phyloP scores from a whole-genome alignment of 352 stramenopile genomes.

The Phytophthora hybrid region DNA sequence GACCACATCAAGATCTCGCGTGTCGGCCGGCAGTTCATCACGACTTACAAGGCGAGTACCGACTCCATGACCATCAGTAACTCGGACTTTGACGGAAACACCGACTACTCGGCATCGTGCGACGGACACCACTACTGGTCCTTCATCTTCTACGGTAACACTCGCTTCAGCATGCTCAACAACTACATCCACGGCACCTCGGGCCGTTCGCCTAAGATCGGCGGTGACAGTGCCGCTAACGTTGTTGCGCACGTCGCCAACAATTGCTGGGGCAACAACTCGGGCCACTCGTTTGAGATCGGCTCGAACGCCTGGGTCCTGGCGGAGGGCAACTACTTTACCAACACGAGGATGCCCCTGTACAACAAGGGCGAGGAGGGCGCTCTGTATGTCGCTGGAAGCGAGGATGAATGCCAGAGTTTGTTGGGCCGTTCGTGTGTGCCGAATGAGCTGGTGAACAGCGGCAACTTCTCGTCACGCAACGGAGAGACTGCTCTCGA shows the following conservation, averaged over 20 bases:
- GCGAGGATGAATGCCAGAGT: conserved; percentile 23
- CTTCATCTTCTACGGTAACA: conserved; percentile 31
- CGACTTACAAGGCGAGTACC: conserved; percentile 39
- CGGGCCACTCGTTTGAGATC: conserved; percentile 39
- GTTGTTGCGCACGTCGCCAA: conserved; percentile 44
- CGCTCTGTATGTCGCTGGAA: conserved; percentile 20
- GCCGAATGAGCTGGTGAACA: conserved; percentile 31
- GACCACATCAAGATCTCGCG: conserved; percentile 48
- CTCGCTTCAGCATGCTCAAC: conserved; percentile 31
- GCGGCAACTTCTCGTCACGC: conserved; percentile 25
- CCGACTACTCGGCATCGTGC: conserved; percentile 44
- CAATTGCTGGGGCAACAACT: conserved; percentile 56
- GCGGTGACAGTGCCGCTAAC: conserved; percentile 20
- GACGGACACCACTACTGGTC: conserved; percentile 54
- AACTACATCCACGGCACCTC: conserved; percentile 50
- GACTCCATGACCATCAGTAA: conserved; percentile 60
- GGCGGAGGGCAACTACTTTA: conserved; percentile 53
- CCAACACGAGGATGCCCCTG: conserved; percentile 35
- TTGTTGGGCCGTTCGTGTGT: conserved; percentile 10
- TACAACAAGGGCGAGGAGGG: conserved; percentile 24
- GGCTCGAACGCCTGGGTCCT: conserved; percentile 33
- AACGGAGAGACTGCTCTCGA: conserved; percentile 30
- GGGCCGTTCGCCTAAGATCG: conserved; percentile 36
- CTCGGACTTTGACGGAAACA: conserved; percentile 57
- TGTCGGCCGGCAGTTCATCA: conserved; percentile 50